Evolutionary conservation across 306 rosid species (phyloP), one percentile per base, ranked within the genome.

Genomic region (Lupinus albus): DNA sequence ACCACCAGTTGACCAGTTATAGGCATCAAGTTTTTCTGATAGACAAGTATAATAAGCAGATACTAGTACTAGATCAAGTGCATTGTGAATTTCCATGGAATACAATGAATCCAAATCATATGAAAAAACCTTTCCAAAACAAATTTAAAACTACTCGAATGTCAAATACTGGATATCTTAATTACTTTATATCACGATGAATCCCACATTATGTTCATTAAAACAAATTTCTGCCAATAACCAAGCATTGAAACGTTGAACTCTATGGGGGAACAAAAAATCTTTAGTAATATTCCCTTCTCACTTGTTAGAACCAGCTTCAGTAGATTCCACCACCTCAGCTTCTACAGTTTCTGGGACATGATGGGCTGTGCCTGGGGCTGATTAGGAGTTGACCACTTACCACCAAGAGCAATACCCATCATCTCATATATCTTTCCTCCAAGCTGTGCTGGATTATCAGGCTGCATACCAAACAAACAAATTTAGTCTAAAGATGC

Each of bases 371-470:
- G 77, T 6, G 77, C 8, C 61, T 67, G 81, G 28, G 64, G 28
- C 81, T 84, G 84, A 8, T 21, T 73, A 36, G 84, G 70, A 7
- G 67, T 45, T 2, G 89, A 74, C 92, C 96, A 88, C 78, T 84
- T 94, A 45, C 96, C 95, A 0, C 73, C 56, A 12, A 94, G 88
- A 28, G 97, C 97, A 77, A 77, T 55, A 15, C 89, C 89, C 99
- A 94, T 94, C 97, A 94, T 86, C 79, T 94, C 96, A 35, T 94
- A 91, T 64, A 90, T 86, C 88, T 91, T 94, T 51, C 95, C 95
- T 17, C 96, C 96, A 57, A 94, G 94, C 77, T 85, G 84, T 51
- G 99, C 96, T 56, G 99, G 99, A 84, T 94, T 88, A 25, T 94
- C 97, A 44, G 99, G 99, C 99, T 94, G 89, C 87, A 78, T 52